These are phyloP conservation scores for Labyrinthula sp. DNA, from an alignment of 352 stramenopile species.

Conservation along the genomic window DNA sequence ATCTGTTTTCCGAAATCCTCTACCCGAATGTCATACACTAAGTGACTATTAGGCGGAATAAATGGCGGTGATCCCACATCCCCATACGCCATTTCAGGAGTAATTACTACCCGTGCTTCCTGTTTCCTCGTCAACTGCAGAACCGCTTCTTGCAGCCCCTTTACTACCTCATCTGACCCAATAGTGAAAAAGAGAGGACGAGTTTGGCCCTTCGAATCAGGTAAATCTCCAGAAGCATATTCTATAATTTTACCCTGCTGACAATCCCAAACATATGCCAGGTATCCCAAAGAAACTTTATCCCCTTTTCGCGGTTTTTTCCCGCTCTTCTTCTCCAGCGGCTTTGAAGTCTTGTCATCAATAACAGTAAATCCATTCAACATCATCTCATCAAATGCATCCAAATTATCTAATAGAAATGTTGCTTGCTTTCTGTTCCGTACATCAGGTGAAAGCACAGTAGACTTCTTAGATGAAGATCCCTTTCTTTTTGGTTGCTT, in stretches of 20 bases:
- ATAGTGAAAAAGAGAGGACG: conserved; percentile 21
- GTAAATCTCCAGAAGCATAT: conserved; percentile 10
- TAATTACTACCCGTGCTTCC: conserved; percentile 11
- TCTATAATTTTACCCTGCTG: conserved; percentile 12
- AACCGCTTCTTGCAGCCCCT: conserved; percentile 19
- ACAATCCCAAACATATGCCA: conserved; percentile 17
- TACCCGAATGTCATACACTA: conserved; percentile 29
- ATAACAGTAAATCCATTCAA: conserved; percentile 25
- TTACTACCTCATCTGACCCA: conserved; percentile 16
- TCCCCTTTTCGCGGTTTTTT: conserved; percentile 10
- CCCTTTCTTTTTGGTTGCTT: no score
- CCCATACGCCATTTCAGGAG: conserved; percentile 27
- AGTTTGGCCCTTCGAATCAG: conserved; percentile 3
- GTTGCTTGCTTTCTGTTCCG: background rate
- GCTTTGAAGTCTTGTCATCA: background rate
- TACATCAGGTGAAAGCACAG: no score
- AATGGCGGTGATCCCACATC: conserved; percentile 19
- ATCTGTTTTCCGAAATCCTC: conserved; percentile 22
- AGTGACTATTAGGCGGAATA: conserved; percentile 13
- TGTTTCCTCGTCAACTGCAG: conserved; percentile 13
- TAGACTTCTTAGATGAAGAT: no score
- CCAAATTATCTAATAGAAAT: conserved; percentile 3
- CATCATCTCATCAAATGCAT: conserved; percentile 21
- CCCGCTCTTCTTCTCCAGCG: background rate
- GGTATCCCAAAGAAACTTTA: conserved; percentile 18